These are phyloP conservation scores for Torulaspora delbrueckii DNA, from an alignment of 805 yeast genomes.

Conservation along the genomic window DNA sequence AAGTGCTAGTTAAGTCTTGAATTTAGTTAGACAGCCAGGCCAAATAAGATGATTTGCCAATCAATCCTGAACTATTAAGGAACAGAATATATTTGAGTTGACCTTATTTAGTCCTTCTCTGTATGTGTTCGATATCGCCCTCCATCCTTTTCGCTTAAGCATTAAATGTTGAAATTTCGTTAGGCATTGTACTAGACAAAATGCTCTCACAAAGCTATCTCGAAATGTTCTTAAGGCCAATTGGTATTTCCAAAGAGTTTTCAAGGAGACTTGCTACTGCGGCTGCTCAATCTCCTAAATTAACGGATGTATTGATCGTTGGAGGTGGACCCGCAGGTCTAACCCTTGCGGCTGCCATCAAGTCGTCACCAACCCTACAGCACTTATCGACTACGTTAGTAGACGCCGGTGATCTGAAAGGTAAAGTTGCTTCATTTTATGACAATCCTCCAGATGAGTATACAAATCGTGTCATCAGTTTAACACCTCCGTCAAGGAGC, in stretches of 20 bases:
- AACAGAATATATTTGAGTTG: no score
- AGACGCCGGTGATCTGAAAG: conserved; percentile 62
- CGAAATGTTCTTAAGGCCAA: conserved; percentile 1
- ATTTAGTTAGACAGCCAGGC: no score
- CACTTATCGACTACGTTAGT: conserved; percentile 61
- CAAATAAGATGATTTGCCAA: no score
- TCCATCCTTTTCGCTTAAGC: background rate
- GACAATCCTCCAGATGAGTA: conserved; percentile 41
- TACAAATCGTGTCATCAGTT: conserved; percentile 77
- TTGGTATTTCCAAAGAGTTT: background rate
- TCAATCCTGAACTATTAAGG: no score
- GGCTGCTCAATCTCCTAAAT: conserved; percentile 19
- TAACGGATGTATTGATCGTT: conserved; percentile 72
- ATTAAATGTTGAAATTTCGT: background rate
- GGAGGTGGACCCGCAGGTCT: conserved; percentile 99
- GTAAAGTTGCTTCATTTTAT: conserved; percentile 41
- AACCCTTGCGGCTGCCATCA: conserved; percentile 75
- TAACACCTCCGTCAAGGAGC: conserved; percentile 75
- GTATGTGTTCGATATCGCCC: no score
- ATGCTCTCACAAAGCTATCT: background rate
- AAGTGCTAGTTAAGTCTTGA: no score
- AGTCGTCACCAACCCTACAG: conserved; percentile 57
- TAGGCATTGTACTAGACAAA: background rate
- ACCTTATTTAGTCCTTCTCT: no score
- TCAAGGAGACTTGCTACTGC: conserved; percentile 18